Base-by-base conservation (phyloP, 345 rosid genomes). In the Sonneratia alba region DNA sequence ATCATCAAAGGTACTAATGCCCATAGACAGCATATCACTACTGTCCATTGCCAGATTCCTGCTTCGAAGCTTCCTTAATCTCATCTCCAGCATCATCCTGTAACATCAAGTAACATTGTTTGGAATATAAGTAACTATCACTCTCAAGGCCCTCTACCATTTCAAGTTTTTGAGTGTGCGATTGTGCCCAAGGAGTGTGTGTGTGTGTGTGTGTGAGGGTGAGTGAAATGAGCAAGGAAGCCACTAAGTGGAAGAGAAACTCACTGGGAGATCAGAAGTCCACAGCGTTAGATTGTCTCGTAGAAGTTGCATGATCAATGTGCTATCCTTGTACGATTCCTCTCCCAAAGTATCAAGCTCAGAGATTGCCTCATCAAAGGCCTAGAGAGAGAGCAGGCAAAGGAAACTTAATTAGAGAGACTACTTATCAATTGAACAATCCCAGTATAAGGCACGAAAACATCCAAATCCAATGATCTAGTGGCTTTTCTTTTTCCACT, bases 291-390 rank as follows among this genome's bases (percentile, higher is more conserved):
- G 83, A 68, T 95, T 95, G 78, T 95, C 98, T 21, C 98, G 96
- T 75, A 91, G 97, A 76, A 95, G 96, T 85, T 95, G 98, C 99
- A 95, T 95, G 75, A 95, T 95, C 79, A 92, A 78, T 42, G 99
- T 92, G 76, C 97, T 92, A 79, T 95, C 98, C 86, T 92, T 92
- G 96, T 95, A 95, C 38, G 98, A 92, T 77, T 95, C 99, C 85
- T 95, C 99, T 9, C 98, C 99, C 79, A 95, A 70, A 13, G 98
- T 90, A 77, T 95, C 98, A 75, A 95, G 83, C 89, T 92, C 98
- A 73, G 99, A 85, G 74, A 93, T 93, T 64, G 98, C 99, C 84
- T 92, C 99, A 69, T 95, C 99, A 72, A 92, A 95, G 15, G 99
- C 99, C 99, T 92, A 82, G 21, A 72, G 67, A n/a, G 66, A 48